These are phyloP conservation scores for Xylaria scruposa DNA, from an alignment of 495 filamentous ascomycete genomes.

Conservation along the genomic window DNA sequence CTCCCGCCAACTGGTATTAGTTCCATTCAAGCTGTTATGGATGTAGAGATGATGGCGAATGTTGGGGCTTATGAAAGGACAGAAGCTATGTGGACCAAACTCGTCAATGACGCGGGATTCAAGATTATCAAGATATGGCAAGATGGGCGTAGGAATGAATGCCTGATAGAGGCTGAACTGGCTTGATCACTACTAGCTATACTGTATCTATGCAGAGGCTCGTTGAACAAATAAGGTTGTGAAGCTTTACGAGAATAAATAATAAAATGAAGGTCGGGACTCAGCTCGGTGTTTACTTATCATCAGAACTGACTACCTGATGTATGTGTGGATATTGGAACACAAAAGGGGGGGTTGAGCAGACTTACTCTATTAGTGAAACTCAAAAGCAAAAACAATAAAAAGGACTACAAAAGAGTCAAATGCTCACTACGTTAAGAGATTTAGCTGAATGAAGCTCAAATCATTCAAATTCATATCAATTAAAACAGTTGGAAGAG, in stretches of 20 bases:
- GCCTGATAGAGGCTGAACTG: conserved; percentile 39
- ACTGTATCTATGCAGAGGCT: no score
- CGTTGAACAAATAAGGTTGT: no score
- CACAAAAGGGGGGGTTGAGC: not conserved
- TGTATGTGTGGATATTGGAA: no score
- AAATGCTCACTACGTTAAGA: not conserved
- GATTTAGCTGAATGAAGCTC: not conserved
- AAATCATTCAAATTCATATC: not conserved
- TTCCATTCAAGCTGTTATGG: conserved; percentile 46
- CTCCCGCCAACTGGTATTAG: conserved; percentile 36
- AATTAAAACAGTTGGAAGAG: not conserved
- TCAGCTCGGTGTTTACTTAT: no score
- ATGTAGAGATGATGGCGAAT: conserved; percentile 55
- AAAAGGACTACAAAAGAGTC: not conserved
- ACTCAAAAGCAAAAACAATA: not conserved
- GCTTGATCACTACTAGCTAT: conserved; percentile 22
- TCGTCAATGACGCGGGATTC: conserved; percentile 52
- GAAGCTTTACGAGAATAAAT: no score
- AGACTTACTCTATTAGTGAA: not conserved
- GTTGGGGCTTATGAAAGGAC: conserved; percentile 48
- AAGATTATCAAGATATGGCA: conserved; percentile 50
- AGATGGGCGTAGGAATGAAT: conserved; percentile 33
- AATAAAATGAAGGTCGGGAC: no score
- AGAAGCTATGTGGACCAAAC: conserved; percentile 45
- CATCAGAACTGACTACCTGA: no score